Base-by-base conservation (phyloP, 805 yeast species). In the Sungouiozyma intestinalis region DNA sequence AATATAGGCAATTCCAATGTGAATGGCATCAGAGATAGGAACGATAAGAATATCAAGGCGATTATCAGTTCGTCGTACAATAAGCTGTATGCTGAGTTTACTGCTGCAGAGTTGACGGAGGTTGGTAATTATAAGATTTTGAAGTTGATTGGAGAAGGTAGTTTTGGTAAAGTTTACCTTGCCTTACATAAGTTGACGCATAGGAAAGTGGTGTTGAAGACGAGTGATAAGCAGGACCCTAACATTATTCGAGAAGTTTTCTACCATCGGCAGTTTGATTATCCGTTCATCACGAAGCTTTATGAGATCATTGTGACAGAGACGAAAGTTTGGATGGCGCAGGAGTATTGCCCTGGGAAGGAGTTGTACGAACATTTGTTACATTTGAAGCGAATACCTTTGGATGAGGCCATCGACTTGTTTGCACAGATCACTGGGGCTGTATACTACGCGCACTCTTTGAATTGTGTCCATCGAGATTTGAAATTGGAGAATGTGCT, bases 221-320 rank as follows among this genome's bases (percentile, higher is more conserved):
- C 86, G 35, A 90, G 94, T 7, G 65, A 69, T 13, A 77, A 79
- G 45, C 74, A 73, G 38, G 94, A 85, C 56, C 87, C 94, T 27
- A 86, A 88, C 54, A 72, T 90, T 17, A 94, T 88, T 33, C 67
- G 97, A 42, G 98, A 90, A 53, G 85, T 85, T 24, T 86, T 83
- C 55, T 92, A 86, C 58, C 88, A 88, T 52, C 71, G 85, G 40
- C 92, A 85, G 55, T 77, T 92, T 49, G 73, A 73, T 32, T 95
- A 87, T 58, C 85, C 86, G 4, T 77, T 86, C 55, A 84, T 90
- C 39, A 85, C 94, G 3, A 75, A 79, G 45, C 69, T 90, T 11
- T 90, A 85, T 58, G 98, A 90, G 58, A 80, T 87, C 29, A 77
- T 88, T 31, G 77, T 84, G 36, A 79, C 94, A 0, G 95, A 87